These are phyloP conservation scores for Apiospora koreana DNA, from an alignment of 2,329 filamentous ascomycete genomes.

Conservation along the genomic window DNA sequence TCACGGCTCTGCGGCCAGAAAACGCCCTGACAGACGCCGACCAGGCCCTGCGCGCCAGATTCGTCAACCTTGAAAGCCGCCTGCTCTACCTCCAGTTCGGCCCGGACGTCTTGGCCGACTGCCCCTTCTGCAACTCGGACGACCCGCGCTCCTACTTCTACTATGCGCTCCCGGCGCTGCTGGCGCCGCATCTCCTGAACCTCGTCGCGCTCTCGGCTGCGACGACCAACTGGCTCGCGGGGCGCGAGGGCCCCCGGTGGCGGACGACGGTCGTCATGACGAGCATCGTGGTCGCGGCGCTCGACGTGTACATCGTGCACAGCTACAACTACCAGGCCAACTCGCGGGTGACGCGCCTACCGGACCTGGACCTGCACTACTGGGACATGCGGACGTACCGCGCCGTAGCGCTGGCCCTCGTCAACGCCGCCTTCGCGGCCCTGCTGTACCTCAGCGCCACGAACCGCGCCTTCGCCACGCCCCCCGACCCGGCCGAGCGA, in stretches of 20 bases:
- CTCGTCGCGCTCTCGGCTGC: constrained; percentile 69
- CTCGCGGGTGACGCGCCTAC: constrained; percentile 58
- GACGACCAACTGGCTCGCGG: constrained; percentile 69
- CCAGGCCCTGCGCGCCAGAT: constrained; percentile 63
- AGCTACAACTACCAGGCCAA: constrained; percentile 69
- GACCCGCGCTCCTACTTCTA: constrained; percentile 72
- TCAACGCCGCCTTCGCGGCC: constrained; percentile 65
- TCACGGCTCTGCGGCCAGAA: constrained; percentile 56
- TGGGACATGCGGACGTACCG: constrained; percentile 69
- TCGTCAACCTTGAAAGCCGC: constrained; percentile 71
- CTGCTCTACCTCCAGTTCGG: constrained; percentile 85
- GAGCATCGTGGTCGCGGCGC: constrained; percentile 55
- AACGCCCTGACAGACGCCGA: constrained; percentile 58
- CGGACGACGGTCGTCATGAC: constrained; percentile 68
- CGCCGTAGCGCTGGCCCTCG: constrained; percentile 60
- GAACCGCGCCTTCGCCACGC: constrained; percentile 71
- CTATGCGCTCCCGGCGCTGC: constrained; percentile 74
- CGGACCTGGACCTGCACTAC: constrained; percentile 69
- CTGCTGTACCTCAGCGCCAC: constrained; percentile 78
- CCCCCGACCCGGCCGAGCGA: constrained; percentile 63
- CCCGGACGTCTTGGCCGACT: constrained; percentile 70
- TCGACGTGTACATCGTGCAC: constrained; percentile 67
- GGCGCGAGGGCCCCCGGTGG: constrained; percentile 66
- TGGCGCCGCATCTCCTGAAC: constrained; percentile 80
- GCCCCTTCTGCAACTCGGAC: constrained; percentile 79